Conservation (phyloP, 2,329 filamentous ascomycete genomes). For the Microascus cirrosus region DNA sequence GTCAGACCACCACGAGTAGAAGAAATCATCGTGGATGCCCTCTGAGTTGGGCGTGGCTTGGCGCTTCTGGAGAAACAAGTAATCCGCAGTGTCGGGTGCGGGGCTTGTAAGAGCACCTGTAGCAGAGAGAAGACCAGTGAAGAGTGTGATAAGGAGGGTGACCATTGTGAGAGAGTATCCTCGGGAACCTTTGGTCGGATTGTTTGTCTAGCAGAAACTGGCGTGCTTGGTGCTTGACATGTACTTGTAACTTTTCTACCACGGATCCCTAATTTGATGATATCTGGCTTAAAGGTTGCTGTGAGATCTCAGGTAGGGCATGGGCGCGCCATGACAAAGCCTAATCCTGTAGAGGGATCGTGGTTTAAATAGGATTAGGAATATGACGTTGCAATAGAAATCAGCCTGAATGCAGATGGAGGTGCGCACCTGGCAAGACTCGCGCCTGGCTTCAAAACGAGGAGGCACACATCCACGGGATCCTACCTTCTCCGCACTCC, state of each 20-base stretch:
- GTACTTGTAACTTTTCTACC: no score
- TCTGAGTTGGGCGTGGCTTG: conserved; percentile 21
- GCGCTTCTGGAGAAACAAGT: not conserved
- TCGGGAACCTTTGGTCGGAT: no score
- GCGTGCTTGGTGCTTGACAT: no score
- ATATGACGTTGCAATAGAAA: not conserved
- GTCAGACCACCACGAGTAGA: conserved; percentile 37
- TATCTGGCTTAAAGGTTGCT: no score
- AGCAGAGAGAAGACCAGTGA: not conserved
- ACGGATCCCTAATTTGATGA: no score
- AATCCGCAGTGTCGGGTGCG: not conserved
- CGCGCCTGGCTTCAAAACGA: no score
- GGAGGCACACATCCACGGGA: no score
- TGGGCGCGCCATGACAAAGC: not conserved
- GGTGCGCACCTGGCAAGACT: not conserved
- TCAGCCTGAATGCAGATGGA: not conserved
- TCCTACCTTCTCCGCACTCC: no score
- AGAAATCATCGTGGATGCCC: conserved; percentile 28
- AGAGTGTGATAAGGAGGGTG: not conserved
- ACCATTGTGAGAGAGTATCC: no score
- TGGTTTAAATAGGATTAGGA: not conserved
- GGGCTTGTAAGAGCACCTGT: not conserved
- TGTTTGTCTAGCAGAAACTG: no score
- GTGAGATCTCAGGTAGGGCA: no score
- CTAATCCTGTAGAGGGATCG: not conserved